These are phyloP conservation scores for Pythium pyrilobum DNA, from an alignment of 352 stramenopile species.

Conservation along the genomic window DNA sequence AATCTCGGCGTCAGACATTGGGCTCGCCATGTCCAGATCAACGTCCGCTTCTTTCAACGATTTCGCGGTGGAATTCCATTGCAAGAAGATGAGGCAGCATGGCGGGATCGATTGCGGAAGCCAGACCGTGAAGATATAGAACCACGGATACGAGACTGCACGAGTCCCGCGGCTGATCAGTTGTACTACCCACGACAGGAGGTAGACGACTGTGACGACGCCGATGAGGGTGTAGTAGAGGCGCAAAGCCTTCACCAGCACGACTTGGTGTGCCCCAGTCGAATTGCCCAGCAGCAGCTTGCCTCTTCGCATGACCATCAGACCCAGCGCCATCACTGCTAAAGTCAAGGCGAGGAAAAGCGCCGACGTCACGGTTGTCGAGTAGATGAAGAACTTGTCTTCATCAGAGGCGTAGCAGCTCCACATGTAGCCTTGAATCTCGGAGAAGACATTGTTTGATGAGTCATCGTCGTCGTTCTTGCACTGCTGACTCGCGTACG, in stretches of 20 bases:
- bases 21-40: constrained; percentile 32
- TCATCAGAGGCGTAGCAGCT: constrained; percentile 70
- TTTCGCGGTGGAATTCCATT: constrained; percentile 85
- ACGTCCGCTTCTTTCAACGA: constrained; percentile 64
- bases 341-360: constrained; percentile 76
- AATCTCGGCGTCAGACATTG: constrained; percentile 42
- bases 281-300: constrained; percentile 70
- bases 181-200: constrained; percentile 81
- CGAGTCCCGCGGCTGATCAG: constrained; percentile 55
- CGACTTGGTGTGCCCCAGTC: constrained; percentile 62
- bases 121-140: constrained; percentile 88
- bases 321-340: constrained; percentile 71
- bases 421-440: constrained; percentile 84
- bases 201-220: constrained; percentile 79
- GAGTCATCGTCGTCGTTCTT: constrained; percentile 45
- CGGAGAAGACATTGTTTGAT: constrained; percentile 71
- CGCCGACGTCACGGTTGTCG: constrained; percentile 71
- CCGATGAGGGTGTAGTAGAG: constrained; percentile 85
- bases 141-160: constrained; percentile 82
- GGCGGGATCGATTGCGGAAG: constrained; percentile 79
- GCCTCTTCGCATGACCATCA: constrained; percentile 84
- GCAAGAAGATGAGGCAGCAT: constrained; percentile 82
- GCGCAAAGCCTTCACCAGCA: constrained; percentile 79
- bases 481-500: constrained; percentile 76
- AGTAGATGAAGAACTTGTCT: constrained; percentile 73